These are phyloP conservation scores for Trichoderma polysporum DNA, from an alignment of 2,329 filamentous ascomycete genomes.

Conservation along the genomic window DNA sequence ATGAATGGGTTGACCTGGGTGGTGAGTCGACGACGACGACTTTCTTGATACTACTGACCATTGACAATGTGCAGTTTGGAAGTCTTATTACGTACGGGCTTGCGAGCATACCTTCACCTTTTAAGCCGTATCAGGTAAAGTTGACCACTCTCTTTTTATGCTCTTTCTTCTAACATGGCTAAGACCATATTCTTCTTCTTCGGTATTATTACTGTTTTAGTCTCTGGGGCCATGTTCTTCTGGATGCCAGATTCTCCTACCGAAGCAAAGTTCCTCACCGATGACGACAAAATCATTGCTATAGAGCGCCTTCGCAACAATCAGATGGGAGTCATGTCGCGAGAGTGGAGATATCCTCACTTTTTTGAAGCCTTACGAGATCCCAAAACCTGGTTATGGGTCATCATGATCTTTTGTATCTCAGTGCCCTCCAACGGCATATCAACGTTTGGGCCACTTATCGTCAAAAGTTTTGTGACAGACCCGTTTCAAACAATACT, in stretches of 20 bases:
- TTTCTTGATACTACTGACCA: background rate
- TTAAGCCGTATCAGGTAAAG: slow-evolving; percentile 49
- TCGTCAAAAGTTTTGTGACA: slow-evolving; percentile 60
- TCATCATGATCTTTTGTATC: slow-evolving; percentile 54
- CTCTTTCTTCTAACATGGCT: background rate
- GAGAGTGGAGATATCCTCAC: slow-evolving; percentile 52
- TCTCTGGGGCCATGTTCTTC: slow-evolving; percentile 45
- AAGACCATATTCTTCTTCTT: slow-evolving; percentile 56
- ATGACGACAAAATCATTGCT: slow-evolving; percentile 52
- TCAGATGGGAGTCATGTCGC: slow-evolving; percentile 54
- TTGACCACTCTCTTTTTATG: background rate
- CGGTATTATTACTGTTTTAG: slow-evolving; percentile 49
- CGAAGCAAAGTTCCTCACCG: slow-evolving; percentile 51
- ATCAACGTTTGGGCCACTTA: slow-evolving; percentile 59
- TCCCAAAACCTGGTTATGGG: slow-evolving; percentile 61
- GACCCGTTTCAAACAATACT: slow-evolving; percentile 56
- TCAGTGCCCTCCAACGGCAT: slow-evolving; percentile 58
- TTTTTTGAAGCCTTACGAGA: slow-evolving; percentile 55
- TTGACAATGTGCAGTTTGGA: slow-evolving; percentile 40
- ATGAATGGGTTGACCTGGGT: slow-evolving; percentile 62
- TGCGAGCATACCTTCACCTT: slow-evolving; percentile 52
- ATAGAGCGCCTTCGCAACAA: slow-evolving; percentile 55
- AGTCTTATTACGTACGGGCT: slow-evolving; percentile 59
- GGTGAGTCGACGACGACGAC: slow-evolving; percentile 28
- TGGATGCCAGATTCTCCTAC: slow-evolving; percentile 52